phyloP scores from a whole-genome alignment of 2,329 filamentous ascomycete genomes.

The Dothiorella sarmentorum region DNA sequence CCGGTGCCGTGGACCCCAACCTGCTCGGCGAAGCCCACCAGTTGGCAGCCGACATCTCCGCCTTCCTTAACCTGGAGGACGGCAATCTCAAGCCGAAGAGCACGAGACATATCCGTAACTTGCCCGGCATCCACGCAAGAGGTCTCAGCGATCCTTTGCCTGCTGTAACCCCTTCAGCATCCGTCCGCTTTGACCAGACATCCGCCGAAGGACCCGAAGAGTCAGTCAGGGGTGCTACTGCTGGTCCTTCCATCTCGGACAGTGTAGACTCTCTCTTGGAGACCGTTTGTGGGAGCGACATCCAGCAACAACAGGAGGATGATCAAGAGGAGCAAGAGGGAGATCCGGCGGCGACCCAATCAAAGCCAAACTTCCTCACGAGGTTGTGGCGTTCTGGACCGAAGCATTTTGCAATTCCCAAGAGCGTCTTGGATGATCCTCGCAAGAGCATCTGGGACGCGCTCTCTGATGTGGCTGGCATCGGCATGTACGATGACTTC shows the following conservation, averaged over 20 bases:
- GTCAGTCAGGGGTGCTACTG: background rate
- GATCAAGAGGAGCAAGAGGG: background rate
- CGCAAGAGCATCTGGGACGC: constrained; percentile 16
- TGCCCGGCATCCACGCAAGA: background rate
- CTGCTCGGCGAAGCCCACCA: constrained; percentile 4
- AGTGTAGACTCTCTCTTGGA: too few relatives aligned
- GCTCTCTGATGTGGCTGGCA: background rate
- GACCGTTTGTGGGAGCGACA: background rate
- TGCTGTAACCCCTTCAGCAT: background rate
- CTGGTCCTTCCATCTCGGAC: background rate
- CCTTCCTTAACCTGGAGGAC: constrained; percentile 1
- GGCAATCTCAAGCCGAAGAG: background rate
- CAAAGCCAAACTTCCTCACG: background rate
- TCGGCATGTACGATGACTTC: constrained; percentile 18
- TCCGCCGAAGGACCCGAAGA: background rate
- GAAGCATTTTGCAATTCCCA: background rate
- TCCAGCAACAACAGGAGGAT: background rate
- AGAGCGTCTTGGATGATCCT: background rate
- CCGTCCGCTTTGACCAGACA: background rate
- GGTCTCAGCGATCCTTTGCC: background rate
- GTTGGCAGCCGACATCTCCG: constrained; percentile 11
- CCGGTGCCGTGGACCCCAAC: background rate
- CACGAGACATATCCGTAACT: background rate
- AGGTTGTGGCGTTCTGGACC: background rate
- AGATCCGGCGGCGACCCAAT: background rate